These are phyloP conservation scores for Borovskyia barvae DNA, from an alignment of 208 protist species.

Conservation along the genomic window DNA sequence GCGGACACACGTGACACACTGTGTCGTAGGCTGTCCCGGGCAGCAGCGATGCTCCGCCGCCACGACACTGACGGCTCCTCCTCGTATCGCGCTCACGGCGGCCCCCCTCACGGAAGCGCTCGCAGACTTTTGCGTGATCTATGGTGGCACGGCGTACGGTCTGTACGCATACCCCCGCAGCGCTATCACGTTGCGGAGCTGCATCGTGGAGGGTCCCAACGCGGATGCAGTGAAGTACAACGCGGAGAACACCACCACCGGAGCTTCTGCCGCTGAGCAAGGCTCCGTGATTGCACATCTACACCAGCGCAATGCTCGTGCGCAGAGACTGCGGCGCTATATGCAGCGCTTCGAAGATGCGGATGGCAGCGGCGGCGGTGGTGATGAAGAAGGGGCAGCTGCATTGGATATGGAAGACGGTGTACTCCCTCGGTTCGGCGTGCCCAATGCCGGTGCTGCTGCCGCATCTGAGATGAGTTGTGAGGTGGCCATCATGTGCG, in stretches of 20 bases:
- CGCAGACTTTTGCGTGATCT: slow-evolving; percentile 62
- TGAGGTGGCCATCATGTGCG: slow-evolving; percentile 63
- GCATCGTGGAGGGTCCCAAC: slow-evolving; percentile 53
- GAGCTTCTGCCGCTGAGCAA: not conserved
- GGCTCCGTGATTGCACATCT: slow-evolving; percentile 22
- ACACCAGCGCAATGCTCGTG: slow-evolving; percentile 25
- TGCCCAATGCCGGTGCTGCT: slow-evolving; percentile 19
- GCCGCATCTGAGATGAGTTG: slow-evolving; percentile 17
- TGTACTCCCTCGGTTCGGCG: slow-evolving; percentile 31
- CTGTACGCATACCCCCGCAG: slow-evolving; percentile 77
- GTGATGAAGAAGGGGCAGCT: not conserved
- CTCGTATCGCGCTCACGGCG: slow-evolving; percentile 43
- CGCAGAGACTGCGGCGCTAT: slow-evolving; percentile 13
- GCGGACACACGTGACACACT: slow-evolving; percentile 54
- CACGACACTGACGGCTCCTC: not conserved
- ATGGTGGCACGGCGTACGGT: slow-evolving; percentile 53
- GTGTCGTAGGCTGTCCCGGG: slow-evolving; percentile 54
- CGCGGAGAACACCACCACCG: not conserved
- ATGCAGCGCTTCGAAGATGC: slow-evolving; percentile 5
- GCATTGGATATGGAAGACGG: slow-evolving; percentile 16
- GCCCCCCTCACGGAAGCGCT: slow-evolving; percentile 55
- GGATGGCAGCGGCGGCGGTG: slow-evolving; percentile 12
- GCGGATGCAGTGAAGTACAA: slow-evolving; percentile 8
- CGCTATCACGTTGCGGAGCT: slow-evolving; percentile 34
- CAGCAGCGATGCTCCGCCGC: not conserved